Evolutionary conservation across 1,139 yeast genomes (phyloP).

Genomic region (Candida sp.): DNA sequence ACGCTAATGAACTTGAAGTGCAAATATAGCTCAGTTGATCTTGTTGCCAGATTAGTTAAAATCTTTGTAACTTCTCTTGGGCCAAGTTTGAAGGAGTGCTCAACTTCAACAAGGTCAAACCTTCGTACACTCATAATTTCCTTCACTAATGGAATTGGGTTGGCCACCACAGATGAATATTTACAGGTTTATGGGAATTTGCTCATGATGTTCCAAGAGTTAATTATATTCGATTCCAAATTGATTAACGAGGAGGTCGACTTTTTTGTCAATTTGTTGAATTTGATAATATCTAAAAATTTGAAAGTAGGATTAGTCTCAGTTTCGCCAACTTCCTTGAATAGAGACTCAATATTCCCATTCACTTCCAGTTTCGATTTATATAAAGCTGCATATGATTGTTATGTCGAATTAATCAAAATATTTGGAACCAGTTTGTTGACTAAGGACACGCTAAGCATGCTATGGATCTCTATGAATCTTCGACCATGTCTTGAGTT

Average conservation of each 20-base stretch:
- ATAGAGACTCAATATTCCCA: slow-evolving; percentile 35
- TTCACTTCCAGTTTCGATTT: slow-evolving; percentile 34
- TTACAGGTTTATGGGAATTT: slow-evolving; percentile 22
- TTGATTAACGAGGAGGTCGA: slow-evolving; percentile 29
- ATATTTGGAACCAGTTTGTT: slow-evolving; percentile 32
- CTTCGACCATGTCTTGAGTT: slow-evolving; percentile 36
- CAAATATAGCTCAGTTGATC: slow-evolving; percentile 22
- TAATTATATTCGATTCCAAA: slow-evolving; percentile 38
- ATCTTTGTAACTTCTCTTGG: slow-evolving; percentile 35
- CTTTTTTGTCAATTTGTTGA: slow-evolving; percentile 29
- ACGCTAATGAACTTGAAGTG: slow-evolving; percentile 27
- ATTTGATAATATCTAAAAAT: slow-evolving; percentile 32
- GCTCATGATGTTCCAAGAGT: slow-evolving; percentile 33
- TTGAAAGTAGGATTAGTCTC: slow-evolving; percentile 34
- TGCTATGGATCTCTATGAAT: slow-evolving; percentile 45
- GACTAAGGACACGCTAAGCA: slow-evolving; percentile 31
- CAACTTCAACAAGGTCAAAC: slow-evolving; percentile 15
- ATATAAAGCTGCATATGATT: slow-evolving; percentile 34
- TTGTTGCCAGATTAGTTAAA: slow-evolving; percentile 24
- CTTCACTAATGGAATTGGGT: slow-evolving; percentile 32
- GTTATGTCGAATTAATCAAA: slow-evolving; percentile 39
- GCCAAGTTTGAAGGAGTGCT: slow-evolving; percentile 30
- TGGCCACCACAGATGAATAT: slow-evolving; percentile 25
- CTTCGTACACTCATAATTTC: slow-evolving; percentile 29
- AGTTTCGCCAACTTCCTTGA: slow-evolving; percentile 32